phyloP scores from a whole-genome alignment of 768 basidiomycete genomes.

The Rhizopogon vinicolor region DNA sequence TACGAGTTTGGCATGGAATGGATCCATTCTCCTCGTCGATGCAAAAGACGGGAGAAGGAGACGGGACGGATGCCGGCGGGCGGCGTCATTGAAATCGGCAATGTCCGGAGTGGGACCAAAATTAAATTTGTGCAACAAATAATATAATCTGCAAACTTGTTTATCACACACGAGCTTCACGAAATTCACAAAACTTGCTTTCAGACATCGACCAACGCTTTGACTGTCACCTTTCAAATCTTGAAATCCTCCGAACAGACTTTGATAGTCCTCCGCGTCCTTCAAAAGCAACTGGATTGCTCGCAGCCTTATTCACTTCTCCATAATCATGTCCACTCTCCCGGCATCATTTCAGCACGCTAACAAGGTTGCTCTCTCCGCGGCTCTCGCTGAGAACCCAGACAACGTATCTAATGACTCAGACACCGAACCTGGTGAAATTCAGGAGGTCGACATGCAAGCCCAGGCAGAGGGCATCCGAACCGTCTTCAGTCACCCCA shows the following conservation, averaged over 20 bases:
- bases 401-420: slow-evolving; percentile 30
- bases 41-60: background rate
- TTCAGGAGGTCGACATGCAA: slow-evolving; percentile 84
- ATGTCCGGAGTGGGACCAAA: slow-evolving; percentile 16
- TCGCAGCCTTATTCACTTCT: slow-evolving; percentile 3
- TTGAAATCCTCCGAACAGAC: background rate
- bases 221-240: background rate
- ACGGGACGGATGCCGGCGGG: background rate
- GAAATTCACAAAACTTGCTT: background rate
- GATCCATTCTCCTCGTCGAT: slow-evolving; percentile 45
- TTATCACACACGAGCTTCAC: background rate
- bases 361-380: slow-evolving; percentile 71
- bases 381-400: slow-evolving; percentile 62
- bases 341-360: slow-evolving; percentile 69
- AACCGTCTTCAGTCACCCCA: slow-evolving; percentile 91
- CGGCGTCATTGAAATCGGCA: slow-evolving; percentile 13
- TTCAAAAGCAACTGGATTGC: slow-evolving; percentile 11
- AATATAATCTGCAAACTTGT: background rate
- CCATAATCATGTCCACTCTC: slow-evolving; percentile 34
- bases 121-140: slow-evolving; percentile 5
- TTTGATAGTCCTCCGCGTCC: slow-evolving; percentile 9
- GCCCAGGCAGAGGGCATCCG: slow-evolving; percentile 77
- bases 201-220: background rate
- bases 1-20: slow-evolving; percentile 72
- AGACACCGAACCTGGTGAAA: slow-evolving; percentile 71